Conservation (phyloP, 495 filamentous ascomycete genomes). For the Penicillium turbatum region DNA sequence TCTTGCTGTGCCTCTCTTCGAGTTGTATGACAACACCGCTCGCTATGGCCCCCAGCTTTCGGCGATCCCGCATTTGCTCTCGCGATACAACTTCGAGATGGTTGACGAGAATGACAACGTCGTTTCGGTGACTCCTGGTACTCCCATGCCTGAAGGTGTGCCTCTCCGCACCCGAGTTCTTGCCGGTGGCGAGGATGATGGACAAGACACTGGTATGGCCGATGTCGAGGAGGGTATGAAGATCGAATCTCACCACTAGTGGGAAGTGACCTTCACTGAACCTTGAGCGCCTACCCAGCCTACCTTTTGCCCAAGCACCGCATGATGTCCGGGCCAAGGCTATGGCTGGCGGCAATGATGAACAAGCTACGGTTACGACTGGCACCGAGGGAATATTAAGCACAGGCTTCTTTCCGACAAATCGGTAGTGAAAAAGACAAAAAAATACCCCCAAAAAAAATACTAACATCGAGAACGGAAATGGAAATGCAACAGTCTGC, state of each 20-base stretch:
- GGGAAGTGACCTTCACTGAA: not conserved
- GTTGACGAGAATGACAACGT: conserved; percentile 93
- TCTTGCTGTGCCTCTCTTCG: conserved; percentile 91
- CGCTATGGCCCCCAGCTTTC: conserved; percentile 94
- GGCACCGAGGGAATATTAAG: not conserved
- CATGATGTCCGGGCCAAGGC: not conserved
- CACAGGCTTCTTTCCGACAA: not conserved
- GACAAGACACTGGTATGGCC: conserved; percentile 42
- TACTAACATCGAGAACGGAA: not conserved
- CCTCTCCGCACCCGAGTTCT: conserved; percentile 65
- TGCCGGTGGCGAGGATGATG: conserved; percentile 56
- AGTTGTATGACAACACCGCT: conserved; percentile 94
- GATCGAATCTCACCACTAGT: conserved; percentile 20
- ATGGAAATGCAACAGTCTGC: not conserved
- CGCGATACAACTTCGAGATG: conserved; percentile 95
- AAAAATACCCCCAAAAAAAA: not conserved
- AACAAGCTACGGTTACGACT: not conserved
- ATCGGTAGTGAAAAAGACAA: not conserved
- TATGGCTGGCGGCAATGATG: not conserved
- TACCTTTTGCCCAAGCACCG: not conserved
- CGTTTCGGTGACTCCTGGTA: conserved; percentile 78
- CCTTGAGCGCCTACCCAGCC: not conserved
- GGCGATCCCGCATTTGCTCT: conserved; percentile 90
- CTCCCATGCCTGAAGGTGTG: conserved; percentile 40
- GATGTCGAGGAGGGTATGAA: conserved; percentile 29